Percentiles rank a stretch among this genome's conserved stretches.
These are phyloP conservation scores for Neoboletus magnificus DNA, from an alignment of 768 basidiomycete species.

Conservation along the genomic window DNA sequence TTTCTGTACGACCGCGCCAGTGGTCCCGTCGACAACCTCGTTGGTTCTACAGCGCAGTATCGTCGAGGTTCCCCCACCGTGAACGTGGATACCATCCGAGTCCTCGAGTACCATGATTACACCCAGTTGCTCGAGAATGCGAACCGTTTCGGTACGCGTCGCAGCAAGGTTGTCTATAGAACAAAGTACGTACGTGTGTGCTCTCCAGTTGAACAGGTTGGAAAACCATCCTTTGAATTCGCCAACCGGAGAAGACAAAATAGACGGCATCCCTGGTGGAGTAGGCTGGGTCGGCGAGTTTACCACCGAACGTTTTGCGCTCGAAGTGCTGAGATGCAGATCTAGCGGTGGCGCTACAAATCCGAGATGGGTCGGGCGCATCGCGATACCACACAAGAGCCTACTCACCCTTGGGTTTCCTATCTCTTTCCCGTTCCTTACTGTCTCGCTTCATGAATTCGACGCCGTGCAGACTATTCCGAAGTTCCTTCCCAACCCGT, in stretches of 20 bases:
- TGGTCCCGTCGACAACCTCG: conserved; percentile 42
- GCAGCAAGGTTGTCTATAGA: conserved; percentile 52
- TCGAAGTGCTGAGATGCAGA: conserved; percentile 37
- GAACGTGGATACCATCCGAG: conserved; percentile 26
- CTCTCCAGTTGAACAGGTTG: conserved; percentile 91
- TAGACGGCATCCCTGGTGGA: conserved; percentile 35
- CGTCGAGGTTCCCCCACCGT: conserved; percentile 33
- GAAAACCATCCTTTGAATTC: conserved; percentile 95
- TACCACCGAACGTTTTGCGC: conserved; percentile 47
- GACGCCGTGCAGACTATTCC: conserved; percentile 42
- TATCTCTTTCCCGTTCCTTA: conserved; percentile 48
- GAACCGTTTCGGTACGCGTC: conserved; percentile 62
- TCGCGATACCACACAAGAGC: background rate
- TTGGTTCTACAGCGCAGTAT: conserved; percentile 50
- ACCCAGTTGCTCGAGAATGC: conserved; percentile 64
- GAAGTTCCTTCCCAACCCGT: conserved; percentile 46
- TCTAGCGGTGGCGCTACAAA: conserved; percentile 55
- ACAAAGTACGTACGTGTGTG: conserved; percentile 51
- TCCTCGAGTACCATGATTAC: conserved; percentile 62
- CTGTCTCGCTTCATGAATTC: conserved; percentile 32
- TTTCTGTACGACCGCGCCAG: conserved; percentile 54
- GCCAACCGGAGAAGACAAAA: conserved; percentile 70
- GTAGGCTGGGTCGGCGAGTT: conserved; percentile 47
- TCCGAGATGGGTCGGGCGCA: background rate
- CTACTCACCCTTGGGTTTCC: conserved; percentile 50